Conservation (phyloP, 345 rosid genomes). For the Triadica sebifera region DNA sequence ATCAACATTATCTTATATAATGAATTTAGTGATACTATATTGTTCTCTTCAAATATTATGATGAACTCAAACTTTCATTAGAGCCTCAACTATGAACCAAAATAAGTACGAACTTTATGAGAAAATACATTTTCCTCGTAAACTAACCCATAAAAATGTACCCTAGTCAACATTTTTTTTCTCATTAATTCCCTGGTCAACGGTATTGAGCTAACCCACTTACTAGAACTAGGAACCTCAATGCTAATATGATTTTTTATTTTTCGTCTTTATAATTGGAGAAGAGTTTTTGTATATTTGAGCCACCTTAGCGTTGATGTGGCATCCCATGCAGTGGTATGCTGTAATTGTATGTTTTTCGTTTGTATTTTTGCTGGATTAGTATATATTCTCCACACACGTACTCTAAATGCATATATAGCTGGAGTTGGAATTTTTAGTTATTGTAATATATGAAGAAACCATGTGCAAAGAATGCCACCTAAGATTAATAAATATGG, state of each 20-base stretch:
- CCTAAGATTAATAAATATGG: not conserved
- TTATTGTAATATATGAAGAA: not conserved
- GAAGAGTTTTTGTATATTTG: too few species aligned
- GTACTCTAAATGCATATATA: not conserved
- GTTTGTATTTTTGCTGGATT: too few species aligned
- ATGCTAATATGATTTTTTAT: too few species aligned
- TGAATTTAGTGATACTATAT: too few species aligned
- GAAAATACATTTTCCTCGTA: not conserved
- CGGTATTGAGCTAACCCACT: not conserved
- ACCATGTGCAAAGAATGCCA: not conserved
- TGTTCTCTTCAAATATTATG: too few species aligned
- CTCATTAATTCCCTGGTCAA: not conserved
- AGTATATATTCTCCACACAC: too few species aligned
- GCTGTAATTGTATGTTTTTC: not conserved
- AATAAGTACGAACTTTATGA: not conserved
- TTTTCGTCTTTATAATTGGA: too few species aligned
- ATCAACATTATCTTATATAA: too few species aligned
- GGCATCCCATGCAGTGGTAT: not conserved
- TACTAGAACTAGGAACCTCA: not conserved
- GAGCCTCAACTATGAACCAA: too few species aligned
- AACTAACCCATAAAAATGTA: not conserved
- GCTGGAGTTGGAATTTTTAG: not conserved
- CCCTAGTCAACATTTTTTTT: not conserved
- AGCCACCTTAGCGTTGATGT: not conserved
- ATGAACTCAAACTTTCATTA: too few species aligned